Evolutionary conservation across 116 monocot genomes (phyloP).

Genomic region (Dioscorea cayenensis): DNA sequence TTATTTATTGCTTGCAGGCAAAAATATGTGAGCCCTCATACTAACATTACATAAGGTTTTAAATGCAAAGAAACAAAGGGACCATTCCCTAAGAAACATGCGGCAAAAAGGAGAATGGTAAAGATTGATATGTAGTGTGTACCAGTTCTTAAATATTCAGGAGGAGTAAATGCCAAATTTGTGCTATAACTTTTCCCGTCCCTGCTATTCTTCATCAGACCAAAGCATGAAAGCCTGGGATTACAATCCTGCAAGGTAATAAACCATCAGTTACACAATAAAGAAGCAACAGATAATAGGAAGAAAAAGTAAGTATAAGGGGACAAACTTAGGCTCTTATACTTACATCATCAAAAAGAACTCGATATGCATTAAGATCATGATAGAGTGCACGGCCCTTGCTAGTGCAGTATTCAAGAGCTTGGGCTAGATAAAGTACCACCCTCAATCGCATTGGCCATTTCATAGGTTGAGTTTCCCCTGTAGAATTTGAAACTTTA

Average conservation of each 20-base stretch:
- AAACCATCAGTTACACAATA: constrained; percentile 14
- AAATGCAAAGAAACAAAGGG: background rate
- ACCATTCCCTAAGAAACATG: background rate
- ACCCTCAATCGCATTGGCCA: constrained; percentile 95
- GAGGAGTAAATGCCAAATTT: constrained; percentile 71
- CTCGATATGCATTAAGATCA: constrained; percentile 95
- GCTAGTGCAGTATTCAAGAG: constrained; percentile 88
- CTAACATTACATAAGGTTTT: background rate
- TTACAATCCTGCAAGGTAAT: constrained; percentile 52
- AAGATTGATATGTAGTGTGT: background rate
- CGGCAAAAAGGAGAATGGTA: no score
- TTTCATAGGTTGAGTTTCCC: constrained; percentile 90
- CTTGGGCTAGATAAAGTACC: constrained; percentile 79
- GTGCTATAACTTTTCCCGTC: constrained; percentile 82
- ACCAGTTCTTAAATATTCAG: constrained; percentile 63
- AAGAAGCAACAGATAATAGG: constrained; percentile 6
- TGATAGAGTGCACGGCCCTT: constrained; percentile 87
- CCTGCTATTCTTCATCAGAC: constrained; percentile 67
- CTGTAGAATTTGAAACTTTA: constrained; percentile 15
- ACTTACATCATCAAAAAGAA: constrained; percentile 78
- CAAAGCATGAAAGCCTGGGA: constrained; percentile 69
- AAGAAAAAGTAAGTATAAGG: constrained; percentile 8
- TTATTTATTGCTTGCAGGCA: no score
- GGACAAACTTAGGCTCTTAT: background rate
- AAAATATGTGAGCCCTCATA: no score